Conservation (phyloP, 208 protist genomes). For the Leishmania tarentolae region DNA sequence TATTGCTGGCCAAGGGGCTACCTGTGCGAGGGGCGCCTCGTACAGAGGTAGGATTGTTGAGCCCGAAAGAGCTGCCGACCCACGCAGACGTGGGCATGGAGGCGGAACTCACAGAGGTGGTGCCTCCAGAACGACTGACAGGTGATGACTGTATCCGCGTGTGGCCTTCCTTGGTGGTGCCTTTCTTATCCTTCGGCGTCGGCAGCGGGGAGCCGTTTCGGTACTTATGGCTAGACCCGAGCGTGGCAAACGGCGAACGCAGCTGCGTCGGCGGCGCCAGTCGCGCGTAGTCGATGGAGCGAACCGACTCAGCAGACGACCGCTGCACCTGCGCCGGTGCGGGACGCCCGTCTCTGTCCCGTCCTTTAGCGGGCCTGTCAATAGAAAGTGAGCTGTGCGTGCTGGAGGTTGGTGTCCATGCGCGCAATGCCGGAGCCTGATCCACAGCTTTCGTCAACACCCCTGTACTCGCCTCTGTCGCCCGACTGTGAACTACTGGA, state of each 20-base stretch:
- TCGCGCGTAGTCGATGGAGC: conserved; percentile 41
- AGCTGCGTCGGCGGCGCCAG: conserved; percentile 39
- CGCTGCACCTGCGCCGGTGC: conserved; percentile 14
- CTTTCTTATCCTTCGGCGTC: conserved; percentile 44
- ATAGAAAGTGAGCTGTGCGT: conserved; percentile 25
- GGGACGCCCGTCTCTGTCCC: conserved; percentile 10
- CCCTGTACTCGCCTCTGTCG: conserved; percentile 15
- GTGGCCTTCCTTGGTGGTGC: conserved; percentile 16
- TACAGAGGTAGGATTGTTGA: conserved; percentile 5
- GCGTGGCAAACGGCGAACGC: conserved; percentile 63
- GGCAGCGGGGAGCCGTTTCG: conserved; percentile 86
- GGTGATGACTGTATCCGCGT: conserved; percentile 29
- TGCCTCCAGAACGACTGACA: conserved; percentile 2
- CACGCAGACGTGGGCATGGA: conserved; percentile 5
- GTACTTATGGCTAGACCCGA: conserved; percentile 78
- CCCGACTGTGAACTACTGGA: conserved; percentile 28
- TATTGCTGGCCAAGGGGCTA: conserved; percentile 8
- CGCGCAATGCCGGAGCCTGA: conserved; percentile 16
- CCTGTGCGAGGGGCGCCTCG: neutral
- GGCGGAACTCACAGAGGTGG: conserved; percentile 13
- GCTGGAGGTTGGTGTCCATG: conserved; percentile 11
- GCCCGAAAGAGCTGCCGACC: neutral
- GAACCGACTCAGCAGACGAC: conserved; percentile 25
- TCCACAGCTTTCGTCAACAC: conserved; percentile 10
- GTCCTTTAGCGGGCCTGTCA: conserved; percentile 2